Base-by-base conservation (phyloP, 1,284 basidiomycete genomes). In the Cryptococcus wingfieldii region DNA sequence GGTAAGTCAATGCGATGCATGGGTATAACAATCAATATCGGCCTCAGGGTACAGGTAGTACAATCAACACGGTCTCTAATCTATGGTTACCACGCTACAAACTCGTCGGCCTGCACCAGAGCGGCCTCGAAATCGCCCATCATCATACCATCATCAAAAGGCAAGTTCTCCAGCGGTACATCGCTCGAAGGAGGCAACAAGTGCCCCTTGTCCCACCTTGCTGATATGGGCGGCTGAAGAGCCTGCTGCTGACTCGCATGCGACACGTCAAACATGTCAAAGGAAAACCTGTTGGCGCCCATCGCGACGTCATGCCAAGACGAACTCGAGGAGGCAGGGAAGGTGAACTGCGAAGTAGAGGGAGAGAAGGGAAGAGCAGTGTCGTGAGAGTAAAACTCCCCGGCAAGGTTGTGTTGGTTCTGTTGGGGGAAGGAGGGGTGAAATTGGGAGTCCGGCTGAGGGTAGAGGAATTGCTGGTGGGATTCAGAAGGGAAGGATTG, bases 301-400 rank as follows among this genome's bases (percentile, higher is more conserved):
- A 14, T 47, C 23, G 10, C 16, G 25, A n/a, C 25, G 25, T 19
- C 16, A 7, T 37, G 47, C 18, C 3, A 34, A 34, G 31, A 34
- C 10, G 31, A 6, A 10, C 5, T 34, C 7, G 31, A 34, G 31
- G 3, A 31, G 12, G 27, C 44, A 18, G 43, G 47, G 43, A 51
- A 56, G 19, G 47, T 27, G 51, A 58, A 55, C 5, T 28, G 51
- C 1, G 34, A 41, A 14, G 54, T 49, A 7, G 58, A 56, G 23
- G 67, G 68, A 1, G 68, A 66, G 55, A 65, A 65, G 12, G 68
- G 66, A 12, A 69, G 53, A 6, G 65, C 67, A 28, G 66, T 59
- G 48, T 67, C 64, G 52, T 60, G 63, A 19, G 58, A 53, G 54
- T 62, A 64, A 47, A 62, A 67, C 6, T 58, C 37, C 16, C 41